Base-by-base conservation (phyloP, 2,329 filamentous ascomycete species). In the Pochonia chlamydosporia region DNA sequence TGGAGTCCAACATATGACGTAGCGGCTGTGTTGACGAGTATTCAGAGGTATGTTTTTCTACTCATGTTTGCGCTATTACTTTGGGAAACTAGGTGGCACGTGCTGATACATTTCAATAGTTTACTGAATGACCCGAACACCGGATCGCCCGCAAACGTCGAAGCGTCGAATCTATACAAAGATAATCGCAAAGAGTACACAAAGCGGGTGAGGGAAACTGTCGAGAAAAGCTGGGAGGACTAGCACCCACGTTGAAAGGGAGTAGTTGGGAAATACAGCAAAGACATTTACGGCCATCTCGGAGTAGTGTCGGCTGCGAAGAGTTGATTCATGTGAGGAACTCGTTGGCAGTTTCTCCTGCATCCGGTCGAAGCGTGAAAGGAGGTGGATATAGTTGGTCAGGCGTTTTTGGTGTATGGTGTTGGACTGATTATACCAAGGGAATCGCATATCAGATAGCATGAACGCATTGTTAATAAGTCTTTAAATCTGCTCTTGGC, bases 1-100 rank as follows among this genome's bases (percentile, higher is more conserved):
- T 99, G 93, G 93, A 97, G 92, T 65, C 93, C 93, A 14, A 97
- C 93, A 9, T 99, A 99, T 67, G 93, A 99, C 69, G 93, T 99
- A 33, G 93, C 93, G 9, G 93, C 93, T 20, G 91, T 99, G 53
- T 71, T 99, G 67, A 99, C 93, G 36, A 97, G 92, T 63, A 96
- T 99, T 55, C 93, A 99, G 67, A 97, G 91, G 91, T 95, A 57
- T 47, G 59, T 33, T 21, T 31, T 13, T 10, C 20, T n/a, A n/a
- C n/a, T n/a, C n/a, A n/a, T n/a, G n/a, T n/a, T n/a, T n/a, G n/a
- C n/a, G n/a, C n/a, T n/a, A n/a, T n/a, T n/a, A n/a, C n/a, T n/a
- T n/a, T n/a, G n/a, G 5, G 8, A 18, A 20, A 18, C 5, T 28
- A 20, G 10, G 25, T 8, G 28, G 25, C 16, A 10, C 24, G 9